These are phyloP conservation scores for Cystofilobasidium ferigula DNA, from an alignment of 768 basidiomycete species.

Conservation along the genomic window DNA sequence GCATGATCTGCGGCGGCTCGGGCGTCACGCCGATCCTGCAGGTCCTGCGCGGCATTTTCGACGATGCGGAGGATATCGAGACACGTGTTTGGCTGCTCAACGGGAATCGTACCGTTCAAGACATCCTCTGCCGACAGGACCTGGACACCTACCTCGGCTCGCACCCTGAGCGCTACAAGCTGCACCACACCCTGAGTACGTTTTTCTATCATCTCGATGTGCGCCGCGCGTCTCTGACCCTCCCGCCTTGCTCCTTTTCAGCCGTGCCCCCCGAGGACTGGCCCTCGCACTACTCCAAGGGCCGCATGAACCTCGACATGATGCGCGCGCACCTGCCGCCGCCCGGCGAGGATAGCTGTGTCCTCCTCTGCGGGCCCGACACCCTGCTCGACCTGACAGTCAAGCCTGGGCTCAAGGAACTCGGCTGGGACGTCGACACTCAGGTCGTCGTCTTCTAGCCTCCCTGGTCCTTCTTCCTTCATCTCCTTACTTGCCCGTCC, in stretches of 20 bases:
- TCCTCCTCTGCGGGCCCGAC: conserved; percentile 49
- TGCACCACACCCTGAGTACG: conserved; percentile 45
- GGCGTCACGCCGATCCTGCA: conserved; percentile 53
- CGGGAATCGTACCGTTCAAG: conserved; percentile 44
- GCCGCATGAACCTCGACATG: conserved; percentile 42
- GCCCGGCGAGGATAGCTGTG: conserved; percentile 40
- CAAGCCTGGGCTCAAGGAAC: conserved; percentile 33
- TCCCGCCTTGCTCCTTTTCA: background rate
- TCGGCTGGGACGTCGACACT: conserved; percentile 40
- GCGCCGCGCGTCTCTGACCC: background rate
- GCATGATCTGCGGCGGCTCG: conserved; percentile 50
- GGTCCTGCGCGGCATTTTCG: conserved; percentile 45
- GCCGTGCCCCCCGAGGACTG: conserved; percentile 30
- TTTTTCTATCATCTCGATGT: background rate
- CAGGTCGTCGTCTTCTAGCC: conserved; percentile 39
- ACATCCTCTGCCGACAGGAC: conserved; percentile 48
- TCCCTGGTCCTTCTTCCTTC: background rate
- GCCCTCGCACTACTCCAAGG: conserved; percentile 41
- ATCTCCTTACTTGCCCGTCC: too few species aligned
- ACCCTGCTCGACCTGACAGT: conserved; percentile 39
- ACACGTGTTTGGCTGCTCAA: conserved; percentile 46
- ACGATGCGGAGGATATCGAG: conserved; percentile 39
- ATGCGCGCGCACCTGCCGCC: conserved; percentile 42
- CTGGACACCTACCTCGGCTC: conserved; percentile 40
- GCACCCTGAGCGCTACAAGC: conserved; percentile 34